Base-by-base conservation (phyloP, 2,329 filamentous ascomycete genomes). In the Neonectria neomacrospora region DNA sequence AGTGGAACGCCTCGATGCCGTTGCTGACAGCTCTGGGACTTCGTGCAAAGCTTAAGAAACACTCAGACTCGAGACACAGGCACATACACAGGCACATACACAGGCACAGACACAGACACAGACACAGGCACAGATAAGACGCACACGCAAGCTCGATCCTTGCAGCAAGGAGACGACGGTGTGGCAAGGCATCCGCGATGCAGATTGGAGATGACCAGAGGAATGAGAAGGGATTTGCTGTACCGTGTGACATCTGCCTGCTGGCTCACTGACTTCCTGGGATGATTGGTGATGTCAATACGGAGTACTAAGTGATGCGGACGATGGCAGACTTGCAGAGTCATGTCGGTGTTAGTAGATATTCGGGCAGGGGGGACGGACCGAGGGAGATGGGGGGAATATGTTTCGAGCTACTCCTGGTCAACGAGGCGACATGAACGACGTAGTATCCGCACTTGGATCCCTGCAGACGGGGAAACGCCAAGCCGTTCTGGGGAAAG, bases 1-100 rank as follows among this genome's bases (percentile, higher is more conserved):
- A 50, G 47, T 32, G n/a, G 47, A 50, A 50, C 47, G 47, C 47
- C n/a, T 50, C 47, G 11, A 11, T 20, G 28, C 28, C n/a, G 18
- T 34, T n/a, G n/a, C 10, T 16, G 28, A 6, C 16, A 16, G 26
- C 28, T 50, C 14, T 7, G 18, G 22, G n/a, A n/a, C n/a, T n/a
- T n/a, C n/a, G n/a, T n/a, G n/a, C n/a, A n/a, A n/a, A n/a, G n/a
- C n/a, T n/a, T n/a, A n/a, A n/a, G n/a, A n/a, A n/a, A n/a, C n/a
- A n/a, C 28, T 30, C 28, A 30, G 9, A 7, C 6, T 10, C 6
- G 6, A 30, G 28, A 30, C 28, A 30, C 28, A 30, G 6, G 6
- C 9, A 30, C 5, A 10, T 14, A 16, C 12, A 34, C 32, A 37
- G 16, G 7, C 34, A 37, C 34, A 37, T 2, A 11, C 30, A 8